A percentile compares a stretch with the other conserved stretches of the same genome.
Evolutionary conservation across 2,329 filamentous ascomycete species (phyloP).

Genomic region (Hypoxylon sp.): DNA sequence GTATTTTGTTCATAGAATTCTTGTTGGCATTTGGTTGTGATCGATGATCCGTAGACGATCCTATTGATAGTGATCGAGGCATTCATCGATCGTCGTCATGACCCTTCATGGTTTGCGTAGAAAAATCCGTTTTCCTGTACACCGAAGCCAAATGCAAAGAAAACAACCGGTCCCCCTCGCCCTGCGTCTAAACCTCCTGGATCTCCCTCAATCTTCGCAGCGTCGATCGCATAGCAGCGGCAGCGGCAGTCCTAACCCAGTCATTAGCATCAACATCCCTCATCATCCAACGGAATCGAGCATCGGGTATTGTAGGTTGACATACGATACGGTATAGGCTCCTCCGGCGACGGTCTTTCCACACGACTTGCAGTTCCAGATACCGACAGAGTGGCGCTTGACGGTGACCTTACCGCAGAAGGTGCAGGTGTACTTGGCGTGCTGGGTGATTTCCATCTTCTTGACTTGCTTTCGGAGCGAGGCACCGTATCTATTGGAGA

Average conservation of each 20-base stretch:
- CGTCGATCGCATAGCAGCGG: conserved; percentile 94
- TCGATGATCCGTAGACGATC: conserved; percentile 46
- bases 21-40: conserved; percentile 48
- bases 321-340: conserved; percentile 97
- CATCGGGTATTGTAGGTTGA: conserved; percentile 55
- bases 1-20: conserved; percentile 43
- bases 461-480: conserved; percentile 99
- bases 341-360: conserved; percentile 94
- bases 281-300: background rate
- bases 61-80: conserved; percentile 46
- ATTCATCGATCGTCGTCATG: conserved; percentile 49
- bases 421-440: conserved; percentile 86
- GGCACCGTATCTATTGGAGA: conserved; percentile 85
- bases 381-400: conserved; percentile 90
- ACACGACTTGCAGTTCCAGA: conserved; percentile 98
- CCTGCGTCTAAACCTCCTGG: conserved; percentile 84
- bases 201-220: conserved; percentile 98
- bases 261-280: conserved; percentile 30
- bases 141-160: conserved; percentile 54
- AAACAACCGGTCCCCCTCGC: conserved; percentile 45
- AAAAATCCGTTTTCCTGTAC: conserved; percentile 52
- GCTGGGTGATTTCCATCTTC: conserved; percentile 99
- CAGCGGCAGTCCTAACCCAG: conserved; percentile 82
- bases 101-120: conserved; percentile 49
- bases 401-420: conserved; percentile 99